phyloP scores from a whole-genome alignment of 306 rosid genomes.

The Fagus crenata region DNA sequence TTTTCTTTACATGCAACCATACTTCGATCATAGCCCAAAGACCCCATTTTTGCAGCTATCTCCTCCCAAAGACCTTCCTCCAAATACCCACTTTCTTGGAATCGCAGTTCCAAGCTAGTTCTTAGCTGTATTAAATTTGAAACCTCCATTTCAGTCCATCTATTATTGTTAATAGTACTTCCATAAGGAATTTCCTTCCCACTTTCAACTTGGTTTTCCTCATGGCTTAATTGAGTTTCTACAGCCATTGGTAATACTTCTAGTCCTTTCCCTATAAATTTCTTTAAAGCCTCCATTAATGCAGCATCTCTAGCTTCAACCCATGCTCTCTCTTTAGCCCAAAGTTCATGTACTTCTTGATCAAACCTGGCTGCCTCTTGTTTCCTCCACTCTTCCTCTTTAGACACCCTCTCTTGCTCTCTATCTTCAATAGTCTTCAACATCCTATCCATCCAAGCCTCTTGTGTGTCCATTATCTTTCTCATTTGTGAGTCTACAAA shows the following conservation, averaged over 20 bases:
- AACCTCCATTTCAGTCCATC: constrained; percentile 49
- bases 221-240: constrained; percentile 12
- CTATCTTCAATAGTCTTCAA: constrained; percentile 51
- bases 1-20: constrained; percentile 41
- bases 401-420: constrained; percentile 50
- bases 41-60: constrained; percentile 40
- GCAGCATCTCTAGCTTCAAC: constrained; percentile 65
- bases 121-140: constrained; percentile 45
- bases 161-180: constrained; percentile 16
- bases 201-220: constrained; percentile 24
- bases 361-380: constrained; percentile 50
- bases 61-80: constrained; percentile 43
- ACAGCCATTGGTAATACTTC: constrained; percentile 15
- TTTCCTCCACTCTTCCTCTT: constrained; percentile 65
- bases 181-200: background rate
- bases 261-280: constrained; percentile 33
- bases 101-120: constrained; percentile 34
- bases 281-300: constrained; percentile 51
- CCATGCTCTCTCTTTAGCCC: constrained; percentile 79
- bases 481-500: constrained; percentile 58
- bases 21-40: constrained; percentile 45
- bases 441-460: constrained; percentile 70
- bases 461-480: constrained; percentile 63
- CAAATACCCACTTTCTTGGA: constrained; percentile 39
- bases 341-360: constrained; percentile 47